Percentiles rank a stretch among this genome's conserved stretches.
Evolutionary conservation across 306 rosid species (phyloP).

Genomic region (Mucuna pruriens): DNA sequence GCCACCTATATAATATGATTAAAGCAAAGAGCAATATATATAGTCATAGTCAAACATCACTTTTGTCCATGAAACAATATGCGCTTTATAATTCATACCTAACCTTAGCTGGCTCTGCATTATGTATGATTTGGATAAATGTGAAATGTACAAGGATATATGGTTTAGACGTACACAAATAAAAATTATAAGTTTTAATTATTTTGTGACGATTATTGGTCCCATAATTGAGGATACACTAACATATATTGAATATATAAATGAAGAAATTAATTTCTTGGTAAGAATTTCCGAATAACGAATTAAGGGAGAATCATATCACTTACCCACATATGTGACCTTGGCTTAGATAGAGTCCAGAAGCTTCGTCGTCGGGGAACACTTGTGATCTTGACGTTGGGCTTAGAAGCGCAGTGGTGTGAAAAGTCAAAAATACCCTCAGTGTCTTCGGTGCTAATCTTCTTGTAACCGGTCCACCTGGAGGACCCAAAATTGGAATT

Average conservation of each 20-base stretch:
- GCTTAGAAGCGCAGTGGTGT: background rate
- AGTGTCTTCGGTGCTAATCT: slow-evolving; percentile 46
- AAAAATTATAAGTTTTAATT: background rate
- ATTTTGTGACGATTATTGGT: background rate
- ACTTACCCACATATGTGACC: slow-evolving; percentile 73
- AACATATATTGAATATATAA: background rate
- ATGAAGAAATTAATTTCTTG: background rate
- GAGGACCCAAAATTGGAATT: slow-evolving; percentile 61
- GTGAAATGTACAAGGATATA: background rate
- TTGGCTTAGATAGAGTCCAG: slow-evolving; percentile 42
- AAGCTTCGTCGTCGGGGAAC: slow-evolving; percentile 46
- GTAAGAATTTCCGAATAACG: background rate
- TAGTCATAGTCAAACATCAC: slow-evolving; percentile 34
- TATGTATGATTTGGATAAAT: background rate
- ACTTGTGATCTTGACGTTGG: slow-evolving; percentile 53
- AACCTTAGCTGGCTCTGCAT: slow-evolving; percentile 31
- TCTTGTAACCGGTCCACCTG: slow-evolving; percentile 70
- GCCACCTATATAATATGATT: slow-evolving; percentile 4
- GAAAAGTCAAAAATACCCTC: slow-evolving; percentile 62
- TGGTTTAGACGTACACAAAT: background rate
- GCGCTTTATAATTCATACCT: slow-evolving; percentile 25
- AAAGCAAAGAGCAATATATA: background rate
- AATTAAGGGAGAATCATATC: no score
- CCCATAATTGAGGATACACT: background rate
- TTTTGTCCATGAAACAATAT: slow-evolving; percentile 8